Base-by-base conservation (phyloP, 2,329 filamentous ascomycete species). In the Arthroderma sp. region DNA sequence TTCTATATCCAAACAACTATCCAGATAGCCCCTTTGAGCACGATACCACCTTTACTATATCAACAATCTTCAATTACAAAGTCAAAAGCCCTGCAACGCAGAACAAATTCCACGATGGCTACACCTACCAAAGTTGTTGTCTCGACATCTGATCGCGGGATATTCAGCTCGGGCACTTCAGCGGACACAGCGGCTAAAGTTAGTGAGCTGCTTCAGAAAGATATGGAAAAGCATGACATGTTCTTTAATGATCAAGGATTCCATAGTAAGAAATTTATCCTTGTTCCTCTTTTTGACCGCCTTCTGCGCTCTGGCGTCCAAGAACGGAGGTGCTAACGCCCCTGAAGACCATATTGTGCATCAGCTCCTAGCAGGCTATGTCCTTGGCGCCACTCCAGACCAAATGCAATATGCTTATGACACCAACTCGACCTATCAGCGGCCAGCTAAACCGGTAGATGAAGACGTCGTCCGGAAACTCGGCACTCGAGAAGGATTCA, bases 181-280 rank as follows among this genome's bases (percentile, higher is more conserved):
- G 63, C 73, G 2, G 77, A 78, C 31, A 72, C 79, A 0, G 83
- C 85, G 0, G 64, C 68, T 34, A 79, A 69, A 47, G 71, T 75
- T 1, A 81, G 78, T 3, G 69, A 83, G 50, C 63, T 94, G 3
- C 65, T 95, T 11, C 84, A 94, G 58, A 67, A 79, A 46, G 87
- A 94, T 56, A 73, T 91, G 51, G 75, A 74, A 29, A 65, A 64
- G 31, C 77, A 87, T 53, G 83, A 94, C 57, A 81, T 87, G 47
- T 93, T 81, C 65, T 94, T 87, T 70, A 93, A 91, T 49, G 48
- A 72, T 0, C 57, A 62, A 1, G 81, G 82, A 0, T 93, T 83
- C 50, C 88, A 95, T 57, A 85, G 64, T 67, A 49, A 32, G 56
- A 52, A 11, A 3, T 10, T 7, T 5, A 38, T 38, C 39, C 32